Evolutionary conservation across 1,139 yeast genomes (phyloP).

Genomic region (Nakaseomyces nivariensis): DNA sequence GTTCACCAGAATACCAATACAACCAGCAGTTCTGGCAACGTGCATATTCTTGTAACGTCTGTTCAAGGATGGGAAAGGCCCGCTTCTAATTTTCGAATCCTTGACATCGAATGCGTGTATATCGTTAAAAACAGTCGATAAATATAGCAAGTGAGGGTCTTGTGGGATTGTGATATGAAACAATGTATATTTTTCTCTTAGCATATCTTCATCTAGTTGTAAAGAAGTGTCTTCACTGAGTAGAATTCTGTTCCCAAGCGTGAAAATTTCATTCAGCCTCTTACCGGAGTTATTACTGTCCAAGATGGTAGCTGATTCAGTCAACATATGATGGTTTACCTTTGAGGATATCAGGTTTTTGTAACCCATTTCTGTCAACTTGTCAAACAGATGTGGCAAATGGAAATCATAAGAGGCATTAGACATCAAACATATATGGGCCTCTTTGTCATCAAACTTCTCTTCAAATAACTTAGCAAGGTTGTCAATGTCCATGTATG

Average conservation of each 20-base stretch:
- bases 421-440: constrained; percentile 52
- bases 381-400: constrained; percentile 31
- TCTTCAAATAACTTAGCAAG: constrained; percentile 33
- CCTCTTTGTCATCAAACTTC: constrained; percentile 32
- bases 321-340: constrained; percentile 31
- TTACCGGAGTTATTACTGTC: constrained; percentile 32
- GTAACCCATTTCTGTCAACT: constrained; percentile 33
- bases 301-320: constrained; percentile 32
- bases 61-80: constrained; percentile 71
- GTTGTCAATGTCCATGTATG: constrained; percentile 36
- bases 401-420: constrained; percentile 50
- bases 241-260: constrained; percentile 26
- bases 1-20: constrained; percentile 83
- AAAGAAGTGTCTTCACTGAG: constrained; percentile 7
- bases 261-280: constrained; percentile 6
- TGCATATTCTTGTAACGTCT: constrained; percentile 80
- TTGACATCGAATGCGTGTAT: constrained; percentile 42
- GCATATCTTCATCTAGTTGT: constrained; percentile 11
- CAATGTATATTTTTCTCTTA: constrained; percentile 37
- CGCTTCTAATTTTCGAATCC: constrained; percentile 30
- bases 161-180: constrained; percentile 70
- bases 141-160: constrained; percentile 64
- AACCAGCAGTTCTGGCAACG: constrained; percentile 81
- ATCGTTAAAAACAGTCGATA: constrained; percentile 58
- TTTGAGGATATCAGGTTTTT: constrained; percentile 42